These are phyloP conservation scores for Athelia psychrophila DNA, from an alignment of 1,284 basidiomycete genomes.

Conservation along the genomic window DNA sequence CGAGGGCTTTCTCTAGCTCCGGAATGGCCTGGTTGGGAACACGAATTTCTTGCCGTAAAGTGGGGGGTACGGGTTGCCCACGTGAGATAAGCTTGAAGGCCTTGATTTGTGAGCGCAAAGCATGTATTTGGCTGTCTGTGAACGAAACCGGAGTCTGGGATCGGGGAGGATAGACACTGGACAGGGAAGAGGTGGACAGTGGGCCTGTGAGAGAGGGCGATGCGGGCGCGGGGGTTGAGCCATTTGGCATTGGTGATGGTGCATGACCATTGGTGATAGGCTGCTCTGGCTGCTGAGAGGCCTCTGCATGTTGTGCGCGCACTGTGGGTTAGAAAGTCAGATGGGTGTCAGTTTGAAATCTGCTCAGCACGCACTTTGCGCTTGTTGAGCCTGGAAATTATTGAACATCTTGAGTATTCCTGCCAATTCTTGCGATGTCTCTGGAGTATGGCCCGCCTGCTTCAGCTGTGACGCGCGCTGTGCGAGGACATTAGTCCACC, in stretches of 20 bases:
- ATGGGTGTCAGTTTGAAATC: not conserved
- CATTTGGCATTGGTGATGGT: conserved; percentile 18
- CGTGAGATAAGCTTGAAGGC: conserved; percentile 85
- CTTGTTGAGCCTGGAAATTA: conserved; percentile 16
- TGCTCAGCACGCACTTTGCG: conserved; percentile 4
- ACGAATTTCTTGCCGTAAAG: conserved; percentile 77
- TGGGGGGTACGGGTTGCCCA: conserved; percentile 78
- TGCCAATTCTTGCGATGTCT: conserved; percentile 32
- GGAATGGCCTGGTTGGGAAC: conserved; percentile 55
- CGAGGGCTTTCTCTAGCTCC: conserved; percentile 64
- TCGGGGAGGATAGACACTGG: conserved; percentile 27
- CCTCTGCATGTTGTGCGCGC: conserved; percentile 11
- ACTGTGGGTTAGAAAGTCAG: not conserved
- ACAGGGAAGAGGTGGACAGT: conserved; percentile 19
- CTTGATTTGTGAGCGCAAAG: conserved; percentile 86
- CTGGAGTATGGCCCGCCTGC: conserved; percentile 28
- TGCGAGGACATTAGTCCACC: not conserved
- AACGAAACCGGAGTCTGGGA: conserved; percentile 68
- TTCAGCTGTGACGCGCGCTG: conserved; percentile 32
- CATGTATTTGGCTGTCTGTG: conserved; percentile 79
- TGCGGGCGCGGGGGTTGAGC: conserved; percentile 12
- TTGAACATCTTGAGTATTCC: conserved; percentile 27
- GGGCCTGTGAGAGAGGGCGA: not conserved
- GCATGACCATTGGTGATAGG: conserved; percentile 25
- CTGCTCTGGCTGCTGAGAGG: conserved; percentile 12